Base-by-base conservation (phyloP, 2,329 filamentous ascomycete species). In the Chaetomium sp. region DNA sequence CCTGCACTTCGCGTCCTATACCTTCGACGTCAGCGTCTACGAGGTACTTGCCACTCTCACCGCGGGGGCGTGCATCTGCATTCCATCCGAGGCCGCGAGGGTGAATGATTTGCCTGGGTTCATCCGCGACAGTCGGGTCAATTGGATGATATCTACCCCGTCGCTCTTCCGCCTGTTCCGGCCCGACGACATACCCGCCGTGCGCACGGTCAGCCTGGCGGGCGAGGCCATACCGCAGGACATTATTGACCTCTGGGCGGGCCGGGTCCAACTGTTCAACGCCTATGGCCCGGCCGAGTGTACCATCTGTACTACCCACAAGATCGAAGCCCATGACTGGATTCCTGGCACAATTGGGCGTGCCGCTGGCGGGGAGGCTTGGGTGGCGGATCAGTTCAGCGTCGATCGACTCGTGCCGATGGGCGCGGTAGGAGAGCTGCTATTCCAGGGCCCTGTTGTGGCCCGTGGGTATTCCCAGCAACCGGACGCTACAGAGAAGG, bases 201-300 rank as follows among this genome's bases (percentile, higher is more conserved):
- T 50, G 47, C 47, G 7, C 21, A 50, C 47, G 21, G 47, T 50
- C 47, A 50, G 47, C 47, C 47, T 50, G 47, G 47, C 47, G 47
- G 47, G 47, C 47, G 47, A 50, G 47, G 47, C 47, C 47, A 50
- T 50, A 50, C 47, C 47, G 47, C 47, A 50, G 47, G 47, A 50
- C 21, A 25, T 50, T 21, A 10, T 50, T 23, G 47, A 50, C 21
- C n/a, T 50, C 47, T 50, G 47, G 47, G 47, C 47, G 21, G 47
- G 47, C 47, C 47, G 47, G 19, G 47, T 50, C 47, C 47, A 50
- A 21, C 21, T 50, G 19, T 50, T 50, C 47, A 50, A 50, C 47
- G 21, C 47, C 47, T 50, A 50, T 50, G 47, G 47, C 47, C 47
- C 47, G 21, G 47, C 47, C 47, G 47, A 50, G 47, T 50, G 47